Conservation (phyloP, 2,329 filamentous ascomycete genomes). For the Pseudocercospora fuligena region DNA sequence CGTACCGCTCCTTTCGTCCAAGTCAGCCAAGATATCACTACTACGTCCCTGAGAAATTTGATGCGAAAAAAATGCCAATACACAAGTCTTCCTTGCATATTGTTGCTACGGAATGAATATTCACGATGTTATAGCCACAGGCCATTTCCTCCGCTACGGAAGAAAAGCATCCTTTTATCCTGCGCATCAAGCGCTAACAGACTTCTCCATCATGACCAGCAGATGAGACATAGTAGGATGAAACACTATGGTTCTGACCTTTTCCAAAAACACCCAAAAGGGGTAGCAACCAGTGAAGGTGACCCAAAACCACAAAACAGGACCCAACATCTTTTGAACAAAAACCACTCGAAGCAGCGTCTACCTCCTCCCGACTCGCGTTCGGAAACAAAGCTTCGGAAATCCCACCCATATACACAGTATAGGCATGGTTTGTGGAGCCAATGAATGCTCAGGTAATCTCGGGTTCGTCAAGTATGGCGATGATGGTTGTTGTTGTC, state of each 20-base stretch:
- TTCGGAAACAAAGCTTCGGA: constrained; percentile 39
- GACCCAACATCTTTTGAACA: background rate
- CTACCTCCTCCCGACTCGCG: constrained; percentile 43
- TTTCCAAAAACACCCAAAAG: background rate
- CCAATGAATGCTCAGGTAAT: constrained; percentile 24
- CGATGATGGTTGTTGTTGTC: constrained; percentile 10
- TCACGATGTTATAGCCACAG: background rate
- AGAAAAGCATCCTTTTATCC: constrained; percentile 4
- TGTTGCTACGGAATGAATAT: constrained; percentile 6
- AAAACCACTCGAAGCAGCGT: constrained; percentile 38
- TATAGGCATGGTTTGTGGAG: constrained; percentile 28
- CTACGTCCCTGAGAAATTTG: background rate
- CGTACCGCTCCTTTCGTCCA: background rate
- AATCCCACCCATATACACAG: constrained; percentile 18
- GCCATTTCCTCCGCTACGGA: background rate
- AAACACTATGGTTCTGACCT: constrained; percentile 5
- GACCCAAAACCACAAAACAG: background rate
- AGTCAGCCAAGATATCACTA: background rate
- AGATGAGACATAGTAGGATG: constrained; percentile 9
- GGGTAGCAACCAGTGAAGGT: background rate
- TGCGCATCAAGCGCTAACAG: constrained; percentile 6
- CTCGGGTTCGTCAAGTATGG: constrained; percentile 14
- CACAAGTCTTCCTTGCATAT: constrained; percentile 6
- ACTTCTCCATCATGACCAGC: constrained; percentile 3
- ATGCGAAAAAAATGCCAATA: background rate